Evolutionary conservation across 176 grass and related monocot species (phyloP).

Genomic region (Lolium rigidum): DNA sequence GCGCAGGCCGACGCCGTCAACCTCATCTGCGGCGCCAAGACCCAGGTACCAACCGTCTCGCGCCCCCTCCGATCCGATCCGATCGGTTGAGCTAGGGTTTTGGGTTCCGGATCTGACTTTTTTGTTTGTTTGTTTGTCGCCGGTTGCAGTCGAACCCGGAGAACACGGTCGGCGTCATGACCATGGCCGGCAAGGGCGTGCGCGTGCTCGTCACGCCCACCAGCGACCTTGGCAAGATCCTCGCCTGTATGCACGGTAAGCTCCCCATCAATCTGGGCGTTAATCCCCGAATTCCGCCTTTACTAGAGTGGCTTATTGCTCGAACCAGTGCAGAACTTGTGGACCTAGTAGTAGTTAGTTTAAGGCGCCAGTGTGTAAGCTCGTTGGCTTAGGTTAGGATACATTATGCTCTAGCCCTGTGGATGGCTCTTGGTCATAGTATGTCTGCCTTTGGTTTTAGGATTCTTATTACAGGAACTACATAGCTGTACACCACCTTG

Average conservation of each 20-base stretch:
- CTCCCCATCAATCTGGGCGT: conserved; percentile 7
- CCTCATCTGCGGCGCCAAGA: conserved; percentile 97
- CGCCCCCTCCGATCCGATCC: no score
- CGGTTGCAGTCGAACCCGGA: conserved; percentile 92
- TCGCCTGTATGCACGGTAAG: conserved; percentile 96
- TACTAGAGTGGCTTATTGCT: not conserved
- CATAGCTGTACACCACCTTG: conserved; percentile 8
- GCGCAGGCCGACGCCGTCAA: conserved; percentile 94
- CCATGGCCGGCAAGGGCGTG: conserved; percentile 97
- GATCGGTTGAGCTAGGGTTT: conserved; percentile 39
- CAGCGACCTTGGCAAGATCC: conserved; percentile 98
- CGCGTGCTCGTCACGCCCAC: conserved; percentile 98
- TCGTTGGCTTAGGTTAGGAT: not conserved
- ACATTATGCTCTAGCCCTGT: not conserved
- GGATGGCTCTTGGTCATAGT: not conserved
- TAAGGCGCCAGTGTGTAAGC: not conserved
- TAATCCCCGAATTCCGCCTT: not conserved
- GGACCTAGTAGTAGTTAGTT: not conserved
- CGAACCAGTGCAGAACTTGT: conserved; percentile 1
- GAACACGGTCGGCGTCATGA: conserved; percentile 97
- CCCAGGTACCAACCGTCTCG: no score
- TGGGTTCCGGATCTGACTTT: conserved; percentile 35
- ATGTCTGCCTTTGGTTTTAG: not conserved
- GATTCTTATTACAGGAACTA: not conserved
- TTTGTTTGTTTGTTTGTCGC: conserved; percentile 9